phyloP scores from a whole-genome alignment of 73 alveolate genomes.

The Paramecium octaurelia region DNA sequence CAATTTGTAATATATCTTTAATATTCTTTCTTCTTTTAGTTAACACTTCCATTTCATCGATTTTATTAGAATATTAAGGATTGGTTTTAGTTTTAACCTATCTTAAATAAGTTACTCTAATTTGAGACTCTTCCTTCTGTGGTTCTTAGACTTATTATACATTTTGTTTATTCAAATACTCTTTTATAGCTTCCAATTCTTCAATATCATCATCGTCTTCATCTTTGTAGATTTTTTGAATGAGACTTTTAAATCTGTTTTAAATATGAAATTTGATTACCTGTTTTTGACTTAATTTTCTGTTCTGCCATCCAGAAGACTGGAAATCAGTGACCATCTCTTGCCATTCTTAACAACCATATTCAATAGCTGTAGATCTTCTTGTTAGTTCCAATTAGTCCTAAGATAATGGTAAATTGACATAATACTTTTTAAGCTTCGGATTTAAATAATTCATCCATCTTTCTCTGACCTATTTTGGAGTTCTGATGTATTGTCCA shows the following conservation, averaged over 20 bases:
- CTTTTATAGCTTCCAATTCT: neutral
- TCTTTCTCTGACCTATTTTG: slow-evolving; percentile 86
- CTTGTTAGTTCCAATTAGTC: slow-evolving; percentile 79
- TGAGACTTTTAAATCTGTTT: slow-evolving; percentile 27
- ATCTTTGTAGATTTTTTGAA: neutral
- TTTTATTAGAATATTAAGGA: neutral
- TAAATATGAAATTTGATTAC: neutral
- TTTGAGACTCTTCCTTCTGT: neutral
- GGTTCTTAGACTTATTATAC: neutral
- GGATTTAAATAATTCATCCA: slow-evolving; percentile 91
- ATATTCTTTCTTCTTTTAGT: neutral
- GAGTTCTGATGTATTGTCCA: slow-evolving; percentile 42
- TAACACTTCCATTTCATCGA: neutral
- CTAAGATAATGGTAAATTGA: neutral
- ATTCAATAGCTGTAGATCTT: slow-evolving; percentile 75
- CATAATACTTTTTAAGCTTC: slow-evolving; percentile 63
- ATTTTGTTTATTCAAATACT: neutral
- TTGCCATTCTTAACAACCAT: slow-evolving; percentile 82
- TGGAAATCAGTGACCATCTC: slow-evolving; percentile 84
- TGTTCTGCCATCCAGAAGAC: slow-evolving; percentile 82
- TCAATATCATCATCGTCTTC: slow-evolving; percentile 49
- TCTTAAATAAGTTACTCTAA: neutral
- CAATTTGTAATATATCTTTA: neutral
- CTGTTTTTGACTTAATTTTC: slow-evolving; percentile 87
- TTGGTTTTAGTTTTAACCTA: neutral